Evolutionary conservation across 371 early-diverging fungal genomes (phyloP).

Genomic region (Choanephora cucurbitarum): DNA sequence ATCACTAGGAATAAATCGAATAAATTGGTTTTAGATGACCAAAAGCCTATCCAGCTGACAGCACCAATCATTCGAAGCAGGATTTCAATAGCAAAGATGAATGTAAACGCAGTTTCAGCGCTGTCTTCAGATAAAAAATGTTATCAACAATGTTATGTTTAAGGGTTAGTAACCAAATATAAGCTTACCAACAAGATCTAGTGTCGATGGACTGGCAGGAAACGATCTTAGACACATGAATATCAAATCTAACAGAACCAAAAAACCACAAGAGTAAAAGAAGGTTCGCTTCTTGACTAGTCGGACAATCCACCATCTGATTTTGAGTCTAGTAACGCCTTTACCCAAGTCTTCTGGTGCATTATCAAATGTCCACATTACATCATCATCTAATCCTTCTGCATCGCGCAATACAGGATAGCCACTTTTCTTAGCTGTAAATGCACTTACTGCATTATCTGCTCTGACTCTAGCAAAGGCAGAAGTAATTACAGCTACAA

Average conservation of each 20-base stretch:
- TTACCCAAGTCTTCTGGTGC: conserved; percentile 39
- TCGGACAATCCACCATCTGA: conserved; percentile 37
- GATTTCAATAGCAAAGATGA: conserved; percentile 56
- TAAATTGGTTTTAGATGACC: conserved; percentile 47
- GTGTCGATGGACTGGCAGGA: conserved; percentile 34
- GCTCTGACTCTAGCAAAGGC: conserved; percentile 60
- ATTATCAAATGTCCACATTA: conserved; percentile 52
- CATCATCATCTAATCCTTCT: conserved; percentile 26
- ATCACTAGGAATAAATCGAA: conserved; percentile 57
- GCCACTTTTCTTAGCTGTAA: conserved; percentile 48
- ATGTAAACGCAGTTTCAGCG: conserved; percentile 54
- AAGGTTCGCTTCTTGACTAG: conserved; percentile 50
- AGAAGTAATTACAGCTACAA: conserved; percentile 60
- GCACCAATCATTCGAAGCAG: conserved; percentile 51
- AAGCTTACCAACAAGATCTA: conserved; percentile 39
- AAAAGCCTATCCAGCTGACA: conserved; percentile 50
- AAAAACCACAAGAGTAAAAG: conserved; percentile 48
- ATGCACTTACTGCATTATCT: conserved; percentile 53
- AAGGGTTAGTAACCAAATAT: too few relatives aligned
- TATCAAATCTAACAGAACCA: conserved; percentile 48
- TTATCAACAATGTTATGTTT: too few relatives aligned
- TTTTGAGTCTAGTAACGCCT: conserved; percentile 28
- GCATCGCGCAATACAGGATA: conserved; percentile 31
- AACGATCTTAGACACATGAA: conserved; percentile 59
- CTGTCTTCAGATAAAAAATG: conserved; percentile 29